Percentiles rank a stretch among this genome's conserved stretches.
phyloP scores from a whole-genome alignment of 208 protist species.

The Crithidia fasciculata region DNA sequence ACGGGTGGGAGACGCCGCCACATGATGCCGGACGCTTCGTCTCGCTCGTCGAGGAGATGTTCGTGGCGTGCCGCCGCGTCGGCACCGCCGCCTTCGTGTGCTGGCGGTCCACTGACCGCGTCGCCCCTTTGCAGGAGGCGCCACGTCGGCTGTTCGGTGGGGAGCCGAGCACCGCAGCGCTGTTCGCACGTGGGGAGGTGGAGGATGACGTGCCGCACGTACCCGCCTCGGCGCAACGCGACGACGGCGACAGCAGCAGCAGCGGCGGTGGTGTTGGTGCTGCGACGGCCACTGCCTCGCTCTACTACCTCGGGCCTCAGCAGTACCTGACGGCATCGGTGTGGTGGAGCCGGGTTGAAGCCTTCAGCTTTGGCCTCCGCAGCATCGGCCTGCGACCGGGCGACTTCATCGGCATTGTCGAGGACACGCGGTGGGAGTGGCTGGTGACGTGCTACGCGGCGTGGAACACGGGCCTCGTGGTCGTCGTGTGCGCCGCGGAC shows the following conservation, averaged over 20 bases:
- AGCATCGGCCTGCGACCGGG: slow-evolving; percentile 50
- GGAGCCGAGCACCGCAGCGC: not conserved
- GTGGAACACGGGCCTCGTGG: slow-evolving; percentile 56
- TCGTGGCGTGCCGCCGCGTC: slow-evolving; percentile 23
- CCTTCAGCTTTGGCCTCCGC: slow-evolving; percentile 61
- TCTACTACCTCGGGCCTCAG: slow-evolving; percentile 51
- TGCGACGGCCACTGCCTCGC: slow-evolving; percentile 3
- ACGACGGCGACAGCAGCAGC: not conserved
- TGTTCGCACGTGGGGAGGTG: slow-evolving; percentile 20
- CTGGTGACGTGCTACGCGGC: slow-evolving; percentile 68
- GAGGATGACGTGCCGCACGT: slow-evolving; percentile 24
- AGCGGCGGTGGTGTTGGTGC: not conserved
- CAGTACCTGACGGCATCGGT: slow-evolving; percentile 55
- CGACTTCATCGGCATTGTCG: slow-evolving; percentile 51
- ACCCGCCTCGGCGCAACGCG: not conserved
- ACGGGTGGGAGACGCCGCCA: not conserved
- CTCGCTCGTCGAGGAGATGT: slow-evolving; percentile 35
- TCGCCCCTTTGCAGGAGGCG: slow-evolving; percentile 9
- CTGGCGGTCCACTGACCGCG: slow-evolving; percentile 33
- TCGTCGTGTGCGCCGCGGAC: slow-evolving; percentile 42
- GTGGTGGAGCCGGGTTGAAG: slow-evolving; percentile 55
- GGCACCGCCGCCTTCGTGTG: slow-evolving; percentile 21
- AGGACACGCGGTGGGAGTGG: slow-evolving; percentile 83
- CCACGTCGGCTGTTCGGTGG: not conserved
- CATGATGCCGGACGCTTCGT: slow-evolving; percentile 20